Evolutionary conservation across 495 filamentous ascomycete genomes (phyloP), one percentile per base, ranked within the genome.

Genomic region (Daldinia loculata): DNA sequence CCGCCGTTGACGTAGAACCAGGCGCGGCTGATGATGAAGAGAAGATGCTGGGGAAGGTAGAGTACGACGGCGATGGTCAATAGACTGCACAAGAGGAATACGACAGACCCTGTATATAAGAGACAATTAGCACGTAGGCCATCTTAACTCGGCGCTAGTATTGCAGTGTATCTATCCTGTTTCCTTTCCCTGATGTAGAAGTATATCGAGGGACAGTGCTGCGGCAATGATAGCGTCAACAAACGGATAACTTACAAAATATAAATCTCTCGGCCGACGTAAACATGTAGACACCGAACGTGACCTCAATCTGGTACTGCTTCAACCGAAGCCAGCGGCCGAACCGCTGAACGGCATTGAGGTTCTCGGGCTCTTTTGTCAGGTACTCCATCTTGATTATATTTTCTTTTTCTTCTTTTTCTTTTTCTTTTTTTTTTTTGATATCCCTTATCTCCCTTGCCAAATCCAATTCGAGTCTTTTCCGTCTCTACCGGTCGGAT

Each of bases 1-100:
- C 94, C 93, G 56, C 93, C 93, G 64, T 88, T 89, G 73, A 93
- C 93, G 85, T 99, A 99, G 83, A 97, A 99, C 89, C 93, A 97
- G 29, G 93, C 88, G 75, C 95, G 90, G 73, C 86, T 85, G 71
- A 90, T 85, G 74, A 99, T 89, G 68, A 88, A 87, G 69, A 87
- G 82, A 74, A 98, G 78, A 79, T 98, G 95, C 66, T 95, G 89
- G 22, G 95, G 95, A 19, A 99, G 91, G 83, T 99, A 99, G 66
- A 98, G 87, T 48, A 91, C 91, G 70, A 88, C 88, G 63, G 92
- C 95, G 73, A 94, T 91, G 67, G 93, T 85, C 75, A 97, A 88
- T 85, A 98, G 90, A 71, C 88, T 89, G 79, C 92, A 79, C 75
- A 96, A 89, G 74, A 96, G 89, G 81, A 99, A 93, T 76, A 97